These are phyloP conservation scores for Aspergillus viridinutans DNA, from an alignment of 2,329 filamentous ascomycete species.

Conservation along the genomic window DNA sequence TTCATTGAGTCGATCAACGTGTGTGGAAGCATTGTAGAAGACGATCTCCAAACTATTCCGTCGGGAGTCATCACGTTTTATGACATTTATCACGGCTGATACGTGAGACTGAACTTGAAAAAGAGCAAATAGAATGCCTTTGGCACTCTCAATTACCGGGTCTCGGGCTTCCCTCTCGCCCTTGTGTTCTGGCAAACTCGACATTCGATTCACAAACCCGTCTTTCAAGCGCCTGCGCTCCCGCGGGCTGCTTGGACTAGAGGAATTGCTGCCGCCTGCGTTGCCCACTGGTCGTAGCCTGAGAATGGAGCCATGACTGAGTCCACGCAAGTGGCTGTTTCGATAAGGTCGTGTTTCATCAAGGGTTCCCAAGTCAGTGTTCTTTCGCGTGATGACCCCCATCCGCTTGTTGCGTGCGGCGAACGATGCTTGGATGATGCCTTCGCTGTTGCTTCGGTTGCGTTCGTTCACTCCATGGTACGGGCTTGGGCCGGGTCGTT, in stretches of 20 bases:
- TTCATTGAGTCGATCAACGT: conserved; percentile 55
- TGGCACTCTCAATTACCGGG: conserved; percentile 53
- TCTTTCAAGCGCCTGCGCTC: conserved; percentile 40
- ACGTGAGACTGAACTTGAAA: conserved; percentile 50
- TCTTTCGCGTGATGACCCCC: conserved; percentile 57
- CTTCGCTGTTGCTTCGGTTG: conserved; percentile 60
- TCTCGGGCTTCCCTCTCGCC: conserved; percentile 44
- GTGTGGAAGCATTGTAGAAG: conserved; percentile 53
- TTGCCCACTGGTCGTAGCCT: conserved; percentile 32
- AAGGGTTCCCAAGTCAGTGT: conserved; percentile 50
- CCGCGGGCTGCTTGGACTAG: conserved; percentile 42
- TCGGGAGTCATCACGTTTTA: conserved; percentile 44
- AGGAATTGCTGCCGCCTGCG: conserved; percentile 36
- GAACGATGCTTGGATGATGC: conserved; percentile 47
- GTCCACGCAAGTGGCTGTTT: conserved; percentile 53
- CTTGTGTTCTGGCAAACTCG: conserved; percentile 55
- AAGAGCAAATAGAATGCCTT: conserved; percentile 52
- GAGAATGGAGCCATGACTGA: conserved; percentile 55
- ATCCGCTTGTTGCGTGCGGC: conserved; percentile 54
- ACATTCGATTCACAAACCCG: conserved; percentile 49
- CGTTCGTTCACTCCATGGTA: conserved; percentile 59
- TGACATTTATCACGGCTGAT: conserved; percentile 44
- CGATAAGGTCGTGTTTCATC: conserved; percentile 50
- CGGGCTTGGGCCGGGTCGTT: conserved; percentile 71
- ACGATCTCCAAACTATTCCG: conserved; percentile 52